Evolutionary conservation across 75 land plant species (phyloP).

Genomic region (Cunninghamia lanceolata): DNA sequence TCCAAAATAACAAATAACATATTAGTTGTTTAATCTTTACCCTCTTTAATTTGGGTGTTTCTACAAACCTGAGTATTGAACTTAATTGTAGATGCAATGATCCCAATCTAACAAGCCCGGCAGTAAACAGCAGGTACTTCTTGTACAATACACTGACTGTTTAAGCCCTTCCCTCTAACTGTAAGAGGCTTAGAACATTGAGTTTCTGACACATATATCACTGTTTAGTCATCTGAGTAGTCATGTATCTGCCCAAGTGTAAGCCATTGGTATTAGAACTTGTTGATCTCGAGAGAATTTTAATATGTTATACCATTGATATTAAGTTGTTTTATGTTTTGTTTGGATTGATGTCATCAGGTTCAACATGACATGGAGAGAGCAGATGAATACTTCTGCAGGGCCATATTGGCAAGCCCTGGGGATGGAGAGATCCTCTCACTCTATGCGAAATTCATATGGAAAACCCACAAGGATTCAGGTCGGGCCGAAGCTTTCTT

Average conservation of each 20-base stretch:
- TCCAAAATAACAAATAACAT: too few species aligned
- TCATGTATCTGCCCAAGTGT: background rate
- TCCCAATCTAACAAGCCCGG: too few species aligned
- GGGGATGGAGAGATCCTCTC: conserved; percentile 40
- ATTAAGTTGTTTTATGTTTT: background rate
- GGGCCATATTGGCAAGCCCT: conserved; percentile 52
- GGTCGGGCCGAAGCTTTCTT: conserved; percentile 41
- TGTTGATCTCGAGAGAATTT: background rate
- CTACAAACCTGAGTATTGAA: too few species aligned
- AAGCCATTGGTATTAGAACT: background rate
- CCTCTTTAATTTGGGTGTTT: too few species aligned
- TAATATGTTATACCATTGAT: background rate
- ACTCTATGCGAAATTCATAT: conserved; percentile 43
- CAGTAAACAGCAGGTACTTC: too few species aligned
- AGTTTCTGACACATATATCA: too few species aligned
- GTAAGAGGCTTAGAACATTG: too few species aligned
- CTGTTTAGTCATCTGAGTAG: too few species aligned
- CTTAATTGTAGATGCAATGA: too few species aligned
- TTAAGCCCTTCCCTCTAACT: too few species aligned
- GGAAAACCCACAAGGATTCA: conserved; percentile 37
- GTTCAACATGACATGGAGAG: conserved; percentile 20
- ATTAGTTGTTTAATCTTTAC: too few species aligned
- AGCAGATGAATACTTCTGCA: conserved; percentile 42
- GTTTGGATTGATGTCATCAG: background rate
- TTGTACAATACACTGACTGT: too few species aligned